A percentile compares a stretch with the other conserved stretches of the same genome.
These are phyloP conservation scores for Calcarisporium arbuscula DNA, from an alignment of 2,329 filamentous ascomycete genomes.

Conservation along the genomic window DNA sequence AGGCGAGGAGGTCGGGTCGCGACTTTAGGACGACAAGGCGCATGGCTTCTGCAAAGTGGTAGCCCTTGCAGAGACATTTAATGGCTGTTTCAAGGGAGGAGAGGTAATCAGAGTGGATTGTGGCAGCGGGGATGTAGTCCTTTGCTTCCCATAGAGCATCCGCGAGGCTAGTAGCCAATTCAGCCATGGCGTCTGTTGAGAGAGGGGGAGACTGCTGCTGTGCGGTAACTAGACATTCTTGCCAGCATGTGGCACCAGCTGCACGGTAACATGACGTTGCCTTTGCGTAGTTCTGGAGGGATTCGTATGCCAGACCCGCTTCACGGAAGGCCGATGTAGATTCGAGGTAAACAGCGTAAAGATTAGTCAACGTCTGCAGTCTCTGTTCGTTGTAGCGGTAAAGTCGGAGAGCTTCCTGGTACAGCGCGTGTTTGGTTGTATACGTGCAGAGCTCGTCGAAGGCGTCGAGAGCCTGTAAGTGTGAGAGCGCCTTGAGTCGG, in stretches of 20 bases:
- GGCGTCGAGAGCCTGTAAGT: conserved; percentile 65
- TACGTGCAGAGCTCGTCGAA: conserved; percentile 78
- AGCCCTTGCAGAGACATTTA: conserved; percentile 77
- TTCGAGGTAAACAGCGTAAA: conserved; percentile 76
- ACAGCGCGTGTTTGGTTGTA: conserved; percentile 71
- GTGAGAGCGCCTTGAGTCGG: conserved; percentile 66
- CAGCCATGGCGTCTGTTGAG: conserved; percentile 50
- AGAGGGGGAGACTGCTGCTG: conserved; percentile 58
- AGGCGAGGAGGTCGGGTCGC: conserved; percentile 55
- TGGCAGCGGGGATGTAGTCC: conserved; percentile 74
- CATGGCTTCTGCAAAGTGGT: conserved; percentile 82
- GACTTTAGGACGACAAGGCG: conserved; percentile 61
- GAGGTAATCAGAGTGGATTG: conserved; percentile 77
- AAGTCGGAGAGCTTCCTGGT: conserved; percentile 67
- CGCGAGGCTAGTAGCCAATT: conserved; percentile 68
- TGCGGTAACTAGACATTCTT: conserved; percentile 79
- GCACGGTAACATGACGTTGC: conserved; percentile 80
- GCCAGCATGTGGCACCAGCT: conserved; percentile 73
- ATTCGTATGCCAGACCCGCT: conserved; percentile 87
- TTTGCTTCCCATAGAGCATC: conserved; percentile 78
- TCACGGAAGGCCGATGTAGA: conserved; percentile 72
- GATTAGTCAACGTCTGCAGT: conserved; percentile 60
- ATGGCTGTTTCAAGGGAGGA: conserved; percentile 63
- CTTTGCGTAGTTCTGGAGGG: conserved; percentile 63
- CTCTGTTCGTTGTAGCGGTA: conserved; percentile 75